Percentiles rank a stretch among this genome's conserved stretches.
Conservation (phyloP, 75 land plant genomes). For the Pseudotsuga menziesii region DNA sequence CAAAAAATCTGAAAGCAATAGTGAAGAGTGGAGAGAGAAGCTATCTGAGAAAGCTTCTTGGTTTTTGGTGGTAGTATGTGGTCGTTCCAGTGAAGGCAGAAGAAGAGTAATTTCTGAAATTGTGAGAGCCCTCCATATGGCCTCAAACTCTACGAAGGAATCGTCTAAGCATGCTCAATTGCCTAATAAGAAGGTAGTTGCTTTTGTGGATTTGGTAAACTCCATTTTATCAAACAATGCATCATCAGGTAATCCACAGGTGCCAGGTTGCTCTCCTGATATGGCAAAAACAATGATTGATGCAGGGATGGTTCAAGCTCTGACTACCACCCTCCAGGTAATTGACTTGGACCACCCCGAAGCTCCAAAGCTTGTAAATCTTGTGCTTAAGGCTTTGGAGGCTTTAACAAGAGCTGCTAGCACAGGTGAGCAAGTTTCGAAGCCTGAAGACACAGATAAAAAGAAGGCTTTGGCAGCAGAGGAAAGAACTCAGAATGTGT, state of each 20-base stretch:
- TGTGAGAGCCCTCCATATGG: conserved; percentile 52
- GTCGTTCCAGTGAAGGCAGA: conserved; percentile 89
- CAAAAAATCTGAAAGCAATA: conserved; percentile 37
- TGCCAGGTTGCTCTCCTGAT: conserved; percentile 77
- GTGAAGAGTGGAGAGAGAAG: conserved; percentile 81
- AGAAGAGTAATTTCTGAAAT: conserved; percentile 76
- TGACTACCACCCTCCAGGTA: conserved; percentile 59
- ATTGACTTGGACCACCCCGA: conserved; percentile 96
- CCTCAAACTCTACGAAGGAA: conserved; percentile 27
- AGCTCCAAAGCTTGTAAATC: conserved; percentile 73
- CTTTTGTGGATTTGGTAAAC: conserved; percentile 68
- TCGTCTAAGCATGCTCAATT: conserved; percentile 34
- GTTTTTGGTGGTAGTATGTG: conserved; percentile 84
- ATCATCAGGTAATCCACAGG: conserved; percentile 55
- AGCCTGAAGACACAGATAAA: conserved; percentile 42
- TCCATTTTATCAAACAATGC: conserved; percentile 75
- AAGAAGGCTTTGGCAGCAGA: conserved; percentile 35
- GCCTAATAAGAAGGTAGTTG: conserved; percentile 58
- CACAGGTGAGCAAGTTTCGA: conserved; percentile 56
- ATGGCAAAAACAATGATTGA: conserved; percentile 89
- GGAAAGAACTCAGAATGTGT: conserved; percentile 31
- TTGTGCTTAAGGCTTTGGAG: conserved; percentile 82
- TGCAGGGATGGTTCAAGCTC: conserved; percentile 69
- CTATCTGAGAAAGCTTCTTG: conserved; percentile 79
- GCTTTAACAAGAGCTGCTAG: conserved; percentile 85